Evolutionary conservation across 2,329 filamentous ascomycete species (phyloP), one percentile per base, ranked within the genome.

Genomic region (Fusarium piperis): DNA sequence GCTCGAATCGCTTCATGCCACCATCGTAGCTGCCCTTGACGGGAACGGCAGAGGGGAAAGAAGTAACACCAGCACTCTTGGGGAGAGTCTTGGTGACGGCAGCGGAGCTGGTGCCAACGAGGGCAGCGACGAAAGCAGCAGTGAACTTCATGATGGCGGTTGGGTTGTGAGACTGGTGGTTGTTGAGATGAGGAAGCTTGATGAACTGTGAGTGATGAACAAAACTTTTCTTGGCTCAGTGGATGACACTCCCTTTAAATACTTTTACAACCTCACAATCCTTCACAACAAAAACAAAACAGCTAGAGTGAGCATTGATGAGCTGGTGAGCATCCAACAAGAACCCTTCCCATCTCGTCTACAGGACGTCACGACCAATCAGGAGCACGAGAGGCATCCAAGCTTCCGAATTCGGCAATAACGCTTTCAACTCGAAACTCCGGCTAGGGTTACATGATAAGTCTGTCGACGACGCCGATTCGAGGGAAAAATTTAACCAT

Each of bases 1-100:
- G 64, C 62, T 73, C 71, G 38, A 66, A 73, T 39, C 71, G 71
- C 61, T 73, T 73, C 71, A 73, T 73, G 35, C 68, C 68, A 36
- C 71, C 71, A 62, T 73, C 71, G 2, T 39, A 73, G 44, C 56
- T 73, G n/a, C 70, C 65, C 44, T 62, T 69, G 46, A 73, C 71
- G 13, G 71, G 71, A 39, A 73, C 71, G 11, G 71, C 71, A 28
- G 71, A 73, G 26, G 71, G 67, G 36, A 61, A 73, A 11, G 71
- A 69, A 18, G 71, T 69, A 15, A 39, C 38, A 18, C 71, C 71
- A 3, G 71, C 64, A 44, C 67, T 71, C 48, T 71, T 68, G 23
- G 71, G 71, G n/a, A 73, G 68, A 57, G 71, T 73, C 57, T 62
- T 73, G 26, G 71, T 73, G 38, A 71, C 71, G 48, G 71, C 71